Evolutionary conservation across 192 early-diverging fungal species (phyloP).

Genomic region (Piromyces sp.): DNA sequence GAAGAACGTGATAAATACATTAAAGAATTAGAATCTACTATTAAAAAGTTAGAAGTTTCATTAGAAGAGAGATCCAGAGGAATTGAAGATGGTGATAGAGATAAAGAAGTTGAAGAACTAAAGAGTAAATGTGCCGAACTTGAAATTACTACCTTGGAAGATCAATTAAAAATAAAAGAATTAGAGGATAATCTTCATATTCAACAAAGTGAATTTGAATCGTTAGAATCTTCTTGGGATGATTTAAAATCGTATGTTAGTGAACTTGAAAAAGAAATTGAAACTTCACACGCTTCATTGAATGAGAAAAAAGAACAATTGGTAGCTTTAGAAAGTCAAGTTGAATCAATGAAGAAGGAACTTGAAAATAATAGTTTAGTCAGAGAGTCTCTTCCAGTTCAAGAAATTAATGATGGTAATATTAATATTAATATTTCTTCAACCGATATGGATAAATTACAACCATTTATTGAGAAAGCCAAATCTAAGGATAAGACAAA

Average conservation of each 20-base stretch:
- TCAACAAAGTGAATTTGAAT: neutral
- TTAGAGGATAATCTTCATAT: neutral
- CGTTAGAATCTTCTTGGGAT: neutral
- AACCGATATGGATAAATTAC: neutral
- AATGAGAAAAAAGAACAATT: neutral
- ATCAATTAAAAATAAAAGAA: neutral
- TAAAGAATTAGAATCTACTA: too few species aligned
- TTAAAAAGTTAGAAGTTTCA: neutral
- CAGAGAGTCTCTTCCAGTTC: neutral
- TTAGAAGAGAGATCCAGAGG: neutral
- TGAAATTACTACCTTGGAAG: neutral
- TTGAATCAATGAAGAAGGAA: neutral
- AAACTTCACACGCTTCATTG: neutral
- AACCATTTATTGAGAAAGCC: neutral
- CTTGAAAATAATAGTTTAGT: neutral
- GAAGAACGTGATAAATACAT: too few species aligned
- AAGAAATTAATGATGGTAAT: neutral
- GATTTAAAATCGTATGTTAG: neutral
- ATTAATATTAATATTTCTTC: neutral
- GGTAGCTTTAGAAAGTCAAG: neutral
- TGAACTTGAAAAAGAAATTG: neutral
- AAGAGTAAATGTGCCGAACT: neutral
- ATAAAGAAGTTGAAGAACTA: neutral
- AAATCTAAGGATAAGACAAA: neutral
- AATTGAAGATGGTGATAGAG: neutral